Base-by-base conservation (phyloP, 495 filamentous ascomycete species). In the Glutinoglossum americanum region DNA sequence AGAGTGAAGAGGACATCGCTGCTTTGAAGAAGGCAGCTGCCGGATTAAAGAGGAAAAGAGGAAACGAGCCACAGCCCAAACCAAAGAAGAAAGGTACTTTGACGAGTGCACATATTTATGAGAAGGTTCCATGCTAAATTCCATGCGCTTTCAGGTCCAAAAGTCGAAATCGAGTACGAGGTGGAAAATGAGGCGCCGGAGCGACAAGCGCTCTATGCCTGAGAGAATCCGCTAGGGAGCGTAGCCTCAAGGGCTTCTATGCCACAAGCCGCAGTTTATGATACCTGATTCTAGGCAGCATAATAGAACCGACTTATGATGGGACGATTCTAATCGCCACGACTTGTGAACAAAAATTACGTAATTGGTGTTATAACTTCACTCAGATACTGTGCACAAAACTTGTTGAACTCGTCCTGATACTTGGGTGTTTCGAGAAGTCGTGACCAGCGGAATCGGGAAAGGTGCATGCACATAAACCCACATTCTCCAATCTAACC, bases 121-220 rank as follows among this genome's bases (percentile, higher is more conserved):
- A 7, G 1, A 7, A 25, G 30, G 21, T 6, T 27, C 6, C 17
- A 30, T 53, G 1, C 39, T 13, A 11, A n/a, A 37, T 19, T 28
- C 25, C 7, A 13, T n/a, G 47, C 57, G 13, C 49, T 63, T 39
- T 33, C 62, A 58, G 61, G 63, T 0, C 65, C 55, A 67, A 72
- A 63, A 71, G 70, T 58, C 65, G 70, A 74, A 60, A 74, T 77
- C 62, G 75, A 77, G 64, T 77, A 76, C 62, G 73, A 73, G 60
- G 67, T 72, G 47, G 72, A 73, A 60, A 60, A 62, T 37, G 70
- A 71, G 45, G 60, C 64, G 19, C 60, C 66, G 15, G 59, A 58
- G 17, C 58, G 49, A 17, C 51, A 63, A 47, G 57, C 55, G 23
- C 49, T 53, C 3, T 32, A 28, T 28, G 49, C 49, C 28, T 53